A percentile compares a stretch with the other conserved stretches of the same genome.
These are phyloP conservation scores for Aspergillus cejpii DNA, from an alignment of 2,329 filamentous ascomycete species.

Conservation along the genomic window DNA sequence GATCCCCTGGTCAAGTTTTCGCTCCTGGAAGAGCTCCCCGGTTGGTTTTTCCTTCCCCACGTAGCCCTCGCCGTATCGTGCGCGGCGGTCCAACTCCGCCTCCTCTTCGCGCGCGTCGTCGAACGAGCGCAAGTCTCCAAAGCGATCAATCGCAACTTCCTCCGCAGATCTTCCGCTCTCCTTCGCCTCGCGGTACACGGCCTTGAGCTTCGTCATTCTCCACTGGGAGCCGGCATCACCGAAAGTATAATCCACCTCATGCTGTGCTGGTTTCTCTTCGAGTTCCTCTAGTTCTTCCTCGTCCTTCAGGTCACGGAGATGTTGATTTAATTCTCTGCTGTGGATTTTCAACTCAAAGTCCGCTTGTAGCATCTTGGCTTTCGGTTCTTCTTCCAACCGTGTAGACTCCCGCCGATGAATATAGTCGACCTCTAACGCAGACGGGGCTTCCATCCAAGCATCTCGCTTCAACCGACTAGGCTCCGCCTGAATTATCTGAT, in stretches of 20 bases:
- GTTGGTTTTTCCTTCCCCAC: conserved; percentile 78
- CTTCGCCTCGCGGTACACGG: conserved; percentile 72
- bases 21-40: conserved; percentile 75
- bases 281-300: conserved; percentile 51
- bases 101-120: conserved; percentile 91
- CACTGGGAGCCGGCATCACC: conserved; percentile 86
- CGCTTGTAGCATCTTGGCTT: conserved; percentile 41
- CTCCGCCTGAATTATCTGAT: conserved; percentile 39
- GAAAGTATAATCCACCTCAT: conserved; percentile 72
- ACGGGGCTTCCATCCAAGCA: conserved; percentile 90
- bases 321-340: conserved; percentile 70
- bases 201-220: conserved; percentile 92
- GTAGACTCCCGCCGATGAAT: conserved; percentile 55
- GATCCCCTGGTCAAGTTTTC: conserved; percentile 56
- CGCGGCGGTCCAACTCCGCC: conserved; percentile 76
- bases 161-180: conserved; percentile 67
- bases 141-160: conserved; percentile 74
- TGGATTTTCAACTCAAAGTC: conserved; percentile 68
- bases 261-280: conserved; percentile 48
- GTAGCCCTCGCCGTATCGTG: conserved; percentile 77
- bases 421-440: conserved; percentile 76
- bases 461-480: conserved; percentile 58
- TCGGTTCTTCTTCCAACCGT: conserved; percentile 41
- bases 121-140: conserved; percentile 73
- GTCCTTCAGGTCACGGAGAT: conserved; percentile 57